A percentile compares a stretch with the other conserved stretches of the same genome.
Conservation (phyloP, 805 yeast genomes). For the Scheffersomyces stipitis region DNA sequence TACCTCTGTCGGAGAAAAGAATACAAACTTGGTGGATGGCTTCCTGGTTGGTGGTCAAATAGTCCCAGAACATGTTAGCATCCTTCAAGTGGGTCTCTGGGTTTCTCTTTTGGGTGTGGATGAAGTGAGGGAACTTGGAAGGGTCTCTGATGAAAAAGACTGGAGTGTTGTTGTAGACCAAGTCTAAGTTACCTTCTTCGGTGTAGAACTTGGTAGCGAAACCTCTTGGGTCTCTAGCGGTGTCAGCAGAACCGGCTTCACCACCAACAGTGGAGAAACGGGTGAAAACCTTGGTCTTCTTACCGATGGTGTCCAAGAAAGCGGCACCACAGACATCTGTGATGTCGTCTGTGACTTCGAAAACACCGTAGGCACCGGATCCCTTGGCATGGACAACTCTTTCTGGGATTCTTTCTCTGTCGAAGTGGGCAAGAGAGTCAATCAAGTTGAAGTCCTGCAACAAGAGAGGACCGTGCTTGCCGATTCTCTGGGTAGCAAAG, state of each 20-base stretch:
- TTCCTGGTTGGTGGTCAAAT: conserved; percentile 70
- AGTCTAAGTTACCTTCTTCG: conserved; percentile 66
- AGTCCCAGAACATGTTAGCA: conserved; percentile 84
- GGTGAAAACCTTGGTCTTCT: conserved; percentile 33
- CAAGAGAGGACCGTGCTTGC: conserved; percentile 57
- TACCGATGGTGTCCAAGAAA: conserved; percentile 28
- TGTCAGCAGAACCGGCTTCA: conserved; percentile 64
- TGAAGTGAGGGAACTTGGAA: conserved; percentile 60
- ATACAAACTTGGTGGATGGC: conserved; percentile 72
- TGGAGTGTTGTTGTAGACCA: conserved; percentile 76
- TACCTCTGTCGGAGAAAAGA: conserved; percentile 79
- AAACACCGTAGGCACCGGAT: conserved; percentile 60
- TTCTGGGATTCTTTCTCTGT: conserved; percentile 65
- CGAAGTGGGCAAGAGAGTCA: conserved; percentile 59
- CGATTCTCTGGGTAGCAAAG: conserved; percentile 52
- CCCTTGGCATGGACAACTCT: conserved; percentile 71
- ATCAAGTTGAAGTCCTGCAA: conserved; percentile 58
- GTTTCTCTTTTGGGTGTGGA: conserved; percentile 70
- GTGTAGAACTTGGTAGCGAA: conserved; percentile 65
- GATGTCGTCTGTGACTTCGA: conserved; percentile 54
- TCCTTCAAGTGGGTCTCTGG: conserved; percentile 77
- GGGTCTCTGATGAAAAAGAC: conserved; percentile 66
- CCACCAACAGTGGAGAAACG: conserved; percentile 72
- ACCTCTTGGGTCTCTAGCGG: conserved; percentile 71
- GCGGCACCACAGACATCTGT: conserved; percentile 25